phyloP scores from a whole-genome alignment of 768 basidiomycete species.

The Lentinula guzmanii region DNA sequence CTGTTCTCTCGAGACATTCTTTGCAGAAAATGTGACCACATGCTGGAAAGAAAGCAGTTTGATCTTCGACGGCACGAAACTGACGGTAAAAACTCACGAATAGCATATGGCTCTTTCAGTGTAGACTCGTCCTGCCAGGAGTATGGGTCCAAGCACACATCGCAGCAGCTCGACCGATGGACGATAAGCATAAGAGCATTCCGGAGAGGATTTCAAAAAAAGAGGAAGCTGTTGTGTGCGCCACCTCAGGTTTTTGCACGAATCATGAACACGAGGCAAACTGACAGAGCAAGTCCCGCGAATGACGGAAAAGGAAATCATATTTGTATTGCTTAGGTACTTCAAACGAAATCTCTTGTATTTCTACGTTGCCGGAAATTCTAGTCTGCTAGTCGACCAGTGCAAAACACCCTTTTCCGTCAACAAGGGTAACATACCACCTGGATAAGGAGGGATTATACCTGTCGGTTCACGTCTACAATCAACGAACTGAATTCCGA shows the following conservation, averaged over 20 bases:
- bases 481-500: neutral
- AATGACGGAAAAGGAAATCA: neutral
- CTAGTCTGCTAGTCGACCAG: constrained; percentile 2
- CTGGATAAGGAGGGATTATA: neutral
- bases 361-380: neutral
- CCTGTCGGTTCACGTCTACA: neutral
- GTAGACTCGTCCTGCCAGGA: constrained; percentile 17
- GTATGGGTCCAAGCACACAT: constrained; percentile 6
- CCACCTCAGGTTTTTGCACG: neutral
- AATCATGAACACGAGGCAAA: neutral
- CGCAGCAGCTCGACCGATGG: constrained; percentile 2
- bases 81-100: constrained; percentile 41
- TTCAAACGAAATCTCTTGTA: neutral
- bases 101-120: constrained; percentile 54
- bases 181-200: constrained; percentile 6
- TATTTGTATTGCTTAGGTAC: neutral
- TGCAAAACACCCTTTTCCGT: neutral
- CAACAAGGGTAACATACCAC: neutral
- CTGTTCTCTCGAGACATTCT: constrained; percentile 51
- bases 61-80: constrained; percentile 4
- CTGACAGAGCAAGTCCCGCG: neutral
- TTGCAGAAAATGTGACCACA: constrained; percentile 7
- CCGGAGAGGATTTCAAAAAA: neutral
- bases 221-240: neutral
- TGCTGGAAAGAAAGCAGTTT: neutral